Evolutionary conservation across 148 eudicot genomes (phyloP), one percentile per base, ranked within the genome.

Genomic region (Rhododendron molle): DNA sequence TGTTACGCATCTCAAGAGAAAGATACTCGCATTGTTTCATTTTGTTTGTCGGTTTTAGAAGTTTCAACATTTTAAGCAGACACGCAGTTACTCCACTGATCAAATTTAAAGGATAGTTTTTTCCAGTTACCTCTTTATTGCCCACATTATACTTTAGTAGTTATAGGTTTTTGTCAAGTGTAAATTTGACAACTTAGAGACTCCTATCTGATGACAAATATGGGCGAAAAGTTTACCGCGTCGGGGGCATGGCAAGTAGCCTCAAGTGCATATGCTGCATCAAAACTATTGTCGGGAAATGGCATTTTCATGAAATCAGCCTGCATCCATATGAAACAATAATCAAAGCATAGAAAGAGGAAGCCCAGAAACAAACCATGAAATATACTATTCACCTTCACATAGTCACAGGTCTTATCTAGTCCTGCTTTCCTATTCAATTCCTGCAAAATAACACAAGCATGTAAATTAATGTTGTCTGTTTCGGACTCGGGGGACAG

Each of bases 231-330:
- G 85, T 90, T 54, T 92, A 96, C 99, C 86, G 96, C 91, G 90
- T 97, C 95, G 50, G 98, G 99, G 43, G 99, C 99, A 88, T 97
- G 99, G 79, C 99, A 95, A 43, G 98, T 97, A 84, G 99, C 99
- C 88, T 95, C 99, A 76, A 97, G 94, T 80, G 98, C 99, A 92
- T 94, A 97, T 0, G 95, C 93, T 20, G 96, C 98, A 90, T 97
- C 99, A 87, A 91, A 97, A 82, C 85, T 85, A 86, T 94, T 88
- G 49, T 97, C 98, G 7, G 94, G 91, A 78, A 97, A 92, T 86
- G 98, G 95, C 94, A 94, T 94, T 85, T 94, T 92, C 99, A 95
- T 97, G 95, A 97, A 97, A 90, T 97, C 99, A 44, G 95, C 99
- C 98, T 95, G 93, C 88, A 92, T 32, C 34, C 52, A 84, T 81